Evolutionary conservation across 2,329 filamentous ascomycete genomes (phyloP), one percentile per base, ranked within the genome.

Genomic region (Pyrenophora graminea): DNA sequence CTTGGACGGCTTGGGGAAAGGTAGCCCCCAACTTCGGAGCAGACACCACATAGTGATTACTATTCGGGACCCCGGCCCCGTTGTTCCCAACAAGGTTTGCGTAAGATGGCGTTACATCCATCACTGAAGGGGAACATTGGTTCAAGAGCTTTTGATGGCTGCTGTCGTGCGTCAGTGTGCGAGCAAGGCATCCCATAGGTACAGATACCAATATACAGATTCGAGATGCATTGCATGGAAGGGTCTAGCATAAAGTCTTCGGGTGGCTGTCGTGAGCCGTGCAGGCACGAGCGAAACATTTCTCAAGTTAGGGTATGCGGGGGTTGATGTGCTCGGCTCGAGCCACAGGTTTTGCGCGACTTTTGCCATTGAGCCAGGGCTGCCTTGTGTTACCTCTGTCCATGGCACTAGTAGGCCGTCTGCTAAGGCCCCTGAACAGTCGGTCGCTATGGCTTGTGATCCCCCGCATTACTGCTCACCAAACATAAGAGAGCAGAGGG

Each of bases 291-390:
- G 27, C 44, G 18, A 47, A 54, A 45, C 12, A 52, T 43, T 36
- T 45, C 48, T 45, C 41, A 47, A 48, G 50, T 48, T 45, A 51
- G 36, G 49, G 40, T 40, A 49, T 42, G 46, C 39, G 42, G 48
- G 51, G 55, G 49, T 59, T 44, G 53, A 42, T 45, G 47, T 47
- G 38, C 38, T 39, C 48, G 46, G 46, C 39, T 41, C 52, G 40
- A 38, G 34, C 44, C 41, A 57, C 45, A 34, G 38, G 52, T 45
- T 21, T 41, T 66, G 63, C 56, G 65, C 58, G 58, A 63, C 56
- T 64, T 63, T 64, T 58, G 59, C 59, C 57, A 64, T 56, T 49
- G 51, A 58, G 53, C 45, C 44, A 30, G 30, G 25, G 23, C 45
- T 39, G 44, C 44, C 32, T 42, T 39, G 51, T 51, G 56, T 56